Evolutionary conservation across 148 eudicot species (phyloP), one percentile per base, ranked within the genome.

Genomic region (Chenopodium quinoa): DNA sequence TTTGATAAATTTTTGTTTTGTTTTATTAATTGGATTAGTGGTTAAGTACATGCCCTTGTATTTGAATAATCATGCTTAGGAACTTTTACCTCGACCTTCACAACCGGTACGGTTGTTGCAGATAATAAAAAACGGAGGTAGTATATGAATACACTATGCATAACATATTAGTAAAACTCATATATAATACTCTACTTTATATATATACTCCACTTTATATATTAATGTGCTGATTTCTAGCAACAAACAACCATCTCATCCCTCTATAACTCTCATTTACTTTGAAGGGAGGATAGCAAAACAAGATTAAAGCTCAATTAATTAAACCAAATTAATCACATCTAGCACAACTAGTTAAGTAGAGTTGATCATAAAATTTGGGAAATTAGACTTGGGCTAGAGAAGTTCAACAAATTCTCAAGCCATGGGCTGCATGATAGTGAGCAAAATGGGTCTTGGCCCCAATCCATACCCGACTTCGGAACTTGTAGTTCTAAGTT

Each of bases 381-480:
- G 34, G 80, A 75, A 48, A 79, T 27, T 31, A 84, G 20, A 65
- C 82, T 84, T 54, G 86, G 86, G 82, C 84, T 84, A 27, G 80
- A 79, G 83, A 77, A 79, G 82, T 84, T 87, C 25, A 87, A 86
- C 40, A 87, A 69, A 82, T 82, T 88, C 16, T 94, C 94, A 12
- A 94, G 86, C 98, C 98, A 94, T 67, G 98, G 97, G 90, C 98
- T 94, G 2, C 77, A 80, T 19, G 75, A 71, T 37, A 63, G 67
- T 31, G 86, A 69, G n/a, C 88, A 86, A 64, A 78, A 48, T 1
- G 91, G 80, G 80, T 93, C 98, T 81, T 89, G 97, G 60, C 80
- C 85, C 92, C 90, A 91, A 72, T 92, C 95, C 86, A 83, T 54
- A 76, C 4, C 75, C 48, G 52, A 10, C 58, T 84, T 91, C 25